Percentiles rank a stretch among this genome's conserved stretches.
These are phyloP conservation scores for Fraxinus platypoda DNA, from an alignment of 305 asterid genomes.

Conservation along the genomic window DNA sequence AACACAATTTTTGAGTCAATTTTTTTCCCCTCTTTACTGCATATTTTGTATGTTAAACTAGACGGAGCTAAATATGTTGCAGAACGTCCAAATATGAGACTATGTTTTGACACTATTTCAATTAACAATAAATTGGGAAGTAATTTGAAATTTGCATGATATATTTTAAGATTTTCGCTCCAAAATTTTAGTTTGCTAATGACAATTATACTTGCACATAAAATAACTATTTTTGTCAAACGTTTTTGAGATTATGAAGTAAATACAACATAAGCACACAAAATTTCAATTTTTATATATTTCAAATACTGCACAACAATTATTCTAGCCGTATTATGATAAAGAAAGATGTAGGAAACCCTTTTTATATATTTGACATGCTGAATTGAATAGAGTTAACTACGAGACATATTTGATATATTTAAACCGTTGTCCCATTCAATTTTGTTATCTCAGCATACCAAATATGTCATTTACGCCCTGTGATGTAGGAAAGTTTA, in stretches of 20 bases:
- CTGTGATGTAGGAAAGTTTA: background rate
- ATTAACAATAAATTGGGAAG: background rate
- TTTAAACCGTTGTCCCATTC: background rate
- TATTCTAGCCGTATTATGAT: background rate
- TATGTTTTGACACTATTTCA: constrained; percentile 4
- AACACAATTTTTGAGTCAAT: background rate
- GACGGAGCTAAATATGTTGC: background rate
- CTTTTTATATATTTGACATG: background rate
- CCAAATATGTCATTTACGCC: background rate
- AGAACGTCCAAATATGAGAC: constrained; percentile 20
- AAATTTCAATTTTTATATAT: no score
- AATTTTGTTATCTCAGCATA: background rate
- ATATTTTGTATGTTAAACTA: background rate
- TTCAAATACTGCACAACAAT: background rate
- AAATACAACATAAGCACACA: background rate
- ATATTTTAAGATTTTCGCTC: background rate
- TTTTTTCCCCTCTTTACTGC: background rate
- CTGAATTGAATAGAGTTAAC: no score
- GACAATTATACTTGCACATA: background rate
- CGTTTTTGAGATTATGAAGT: background rate
- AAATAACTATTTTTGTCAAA: background rate
- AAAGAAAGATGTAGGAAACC: background rate
- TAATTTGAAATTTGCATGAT: background rate
- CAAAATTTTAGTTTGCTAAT: background rate
- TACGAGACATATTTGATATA: background rate